phyloP scores from a whole-genome alignment of 1,139 yeast species.

The Suzukiozyma palmioleophila region DNA sequence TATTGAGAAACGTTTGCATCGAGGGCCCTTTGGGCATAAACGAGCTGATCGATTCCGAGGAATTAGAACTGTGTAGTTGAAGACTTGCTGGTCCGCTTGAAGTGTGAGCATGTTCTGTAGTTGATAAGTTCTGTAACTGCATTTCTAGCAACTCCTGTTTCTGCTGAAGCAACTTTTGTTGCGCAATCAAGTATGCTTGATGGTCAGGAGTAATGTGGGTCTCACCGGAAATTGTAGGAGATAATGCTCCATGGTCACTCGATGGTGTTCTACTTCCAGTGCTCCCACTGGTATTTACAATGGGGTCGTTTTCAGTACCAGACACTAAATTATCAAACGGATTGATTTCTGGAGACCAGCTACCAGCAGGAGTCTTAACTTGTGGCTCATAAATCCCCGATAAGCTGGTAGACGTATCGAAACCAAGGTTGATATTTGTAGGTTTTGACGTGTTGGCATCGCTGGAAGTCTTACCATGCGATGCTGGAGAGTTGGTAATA shows the following conservation, averaged over 20 bases:
- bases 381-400: conserved; percentile 1
- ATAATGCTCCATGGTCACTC: background rate
- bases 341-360: background rate
- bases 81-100: no score
- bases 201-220: background rate
- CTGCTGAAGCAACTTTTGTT: conserved; percentile 1
- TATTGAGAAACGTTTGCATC: background rate
- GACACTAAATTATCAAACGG: conserved; percentile 2
- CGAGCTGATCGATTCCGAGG: conserved; percentile 1
- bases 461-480: background rate
- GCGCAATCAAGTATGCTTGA: background rate
- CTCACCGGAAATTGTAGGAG: background rate
- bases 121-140: background rate
- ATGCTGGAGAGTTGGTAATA: background rate
- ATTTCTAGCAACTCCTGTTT: background rate
- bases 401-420: background rate
- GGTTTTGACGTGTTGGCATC: background rate
- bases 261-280: background rate
- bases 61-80: background rate
- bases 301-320: background rate
- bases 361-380: background rate
- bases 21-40: conserved; percentile 1
- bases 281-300: background rate
- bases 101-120: background rate
- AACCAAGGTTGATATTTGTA: no score